phyloP scores from a whole-genome alignment of 2,329 filamentous ascomycete genomes.

The Xylariaceae sp. region DNA sequence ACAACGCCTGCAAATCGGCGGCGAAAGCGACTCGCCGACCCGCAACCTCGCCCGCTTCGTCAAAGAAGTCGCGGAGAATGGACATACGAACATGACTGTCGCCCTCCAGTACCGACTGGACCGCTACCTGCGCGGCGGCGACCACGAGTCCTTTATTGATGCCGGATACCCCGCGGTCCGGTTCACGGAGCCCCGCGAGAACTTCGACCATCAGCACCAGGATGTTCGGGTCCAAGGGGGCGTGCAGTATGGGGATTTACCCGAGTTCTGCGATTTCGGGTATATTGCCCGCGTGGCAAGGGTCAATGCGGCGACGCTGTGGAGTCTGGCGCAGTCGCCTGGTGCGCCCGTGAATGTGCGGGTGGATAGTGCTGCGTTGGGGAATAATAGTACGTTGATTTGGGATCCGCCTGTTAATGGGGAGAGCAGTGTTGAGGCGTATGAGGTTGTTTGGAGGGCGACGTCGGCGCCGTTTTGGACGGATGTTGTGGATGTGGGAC shows the following conservation, averaged over 20 bases:
- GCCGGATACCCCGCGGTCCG: conserved; percentile 51
- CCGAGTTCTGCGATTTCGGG: conserved; percentile 53
- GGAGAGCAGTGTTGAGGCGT: conserved; percentile 37
- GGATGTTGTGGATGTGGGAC: conserved; percentile 43
- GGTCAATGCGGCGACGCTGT: conserved; percentile 51
- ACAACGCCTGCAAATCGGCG: conserved; percentile 40
- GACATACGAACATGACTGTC: conserved; percentile 49
- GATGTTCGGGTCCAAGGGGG: conserved; percentile 42
- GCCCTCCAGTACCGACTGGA: conserved; percentile 52
- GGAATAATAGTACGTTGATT: conserved; percentile 46
- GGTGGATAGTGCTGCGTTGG: conserved; percentile 40
- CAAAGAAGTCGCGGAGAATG: conserved; percentile 48
- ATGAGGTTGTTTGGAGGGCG: conserved; percentile 53
- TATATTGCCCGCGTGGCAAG: conserved; percentile 49
- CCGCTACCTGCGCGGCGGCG: conserved; percentile 51
- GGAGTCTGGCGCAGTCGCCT: conserved; percentile 48
- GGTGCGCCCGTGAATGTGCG: conserved; percentile 45
- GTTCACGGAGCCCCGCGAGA: conserved; percentile 54
- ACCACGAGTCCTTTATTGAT: conserved; percentile 50
- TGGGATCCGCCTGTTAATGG: conserved; percentile 40
- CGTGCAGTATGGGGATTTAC: conserved; percentile 50
- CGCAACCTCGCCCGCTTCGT: conserved; percentile 51
- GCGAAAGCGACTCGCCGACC: conserved; percentile 51
- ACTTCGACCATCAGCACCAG: conserved; percentile 55
- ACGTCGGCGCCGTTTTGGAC: conserved; percentile 48